Evolutionary conservation across 208 protist species (phyloP), one percentile per base, ranked within the genome.

Genomic region (Wallacemonas sp.): DNA sequence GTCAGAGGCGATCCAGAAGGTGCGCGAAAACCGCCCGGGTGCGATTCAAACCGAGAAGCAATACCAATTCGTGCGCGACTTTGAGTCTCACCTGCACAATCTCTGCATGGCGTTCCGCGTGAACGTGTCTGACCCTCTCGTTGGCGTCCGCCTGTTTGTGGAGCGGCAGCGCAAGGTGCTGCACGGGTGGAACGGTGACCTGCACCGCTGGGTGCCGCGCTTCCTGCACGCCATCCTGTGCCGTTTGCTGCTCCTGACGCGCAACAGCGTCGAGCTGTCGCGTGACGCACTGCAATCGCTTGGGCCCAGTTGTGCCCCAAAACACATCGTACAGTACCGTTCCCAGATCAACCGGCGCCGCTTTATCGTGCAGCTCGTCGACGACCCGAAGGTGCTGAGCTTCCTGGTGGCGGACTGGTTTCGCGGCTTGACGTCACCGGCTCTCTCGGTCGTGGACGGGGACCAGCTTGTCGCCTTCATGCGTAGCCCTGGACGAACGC

Each of bases 1-100:
- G 9, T 48, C 47, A 8, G 84, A 92, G 65, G 91, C 88, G 1
- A 96, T 97, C 30, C 61, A 74, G 30, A 56, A 87, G 55, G 86
- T 94, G 56, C 80, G 93, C 30, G 63, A 82, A 48, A 68, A 60
- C 26, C 80, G 90, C 17, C 88, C 87, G 17, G 83, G 85, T 17
- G 85, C 85, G n/a, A 90, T 97, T 55, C 93, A 97, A 67, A 96
- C 93, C 16, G 68, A 62, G 52, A 79, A 75, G 41, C 93, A 97
- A 72, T 83, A 71, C 11, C 71, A 91, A 63, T 97, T 96, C 68
- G 85, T 94, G 26, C 48, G 52, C n/a, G 82, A 86, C 75, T 97
- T 97, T 78, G 90, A 95, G 63, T 72, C 83, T 34, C 90, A 95
- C 55, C 70, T 95, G 64, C 90, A 87, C 83, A 76, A 85, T 32